These are phyloP conservation scores for Clonostachys rhizophaga DNA, from an alignment of 2,329 filamentous ascomycete genomes.

Conservation along the genomic window DNA sequence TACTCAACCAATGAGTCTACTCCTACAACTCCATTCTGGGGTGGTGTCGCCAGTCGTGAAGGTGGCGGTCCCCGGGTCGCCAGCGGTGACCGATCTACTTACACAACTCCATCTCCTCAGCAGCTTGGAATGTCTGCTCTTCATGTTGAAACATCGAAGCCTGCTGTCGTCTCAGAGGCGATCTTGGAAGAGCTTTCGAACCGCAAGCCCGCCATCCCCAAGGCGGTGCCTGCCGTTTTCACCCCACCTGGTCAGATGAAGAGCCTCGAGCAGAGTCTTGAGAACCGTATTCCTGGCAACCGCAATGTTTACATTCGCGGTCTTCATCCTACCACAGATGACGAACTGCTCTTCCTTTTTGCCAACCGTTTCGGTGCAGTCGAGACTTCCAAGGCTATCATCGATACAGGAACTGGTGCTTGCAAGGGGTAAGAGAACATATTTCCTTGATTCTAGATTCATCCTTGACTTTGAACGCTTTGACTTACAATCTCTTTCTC, in stretches of 20 bases:
- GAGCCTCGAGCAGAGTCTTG: constrained; percentile 87
- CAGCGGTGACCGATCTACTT: constrained; percentile 57
- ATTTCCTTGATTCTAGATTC: constrained; percentile 1
- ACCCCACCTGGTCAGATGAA: constrained; percentile 82
- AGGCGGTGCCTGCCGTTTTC: constrained; percentile 84
- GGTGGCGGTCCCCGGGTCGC: constrained; percentile 51
- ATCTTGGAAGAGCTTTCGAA: constrained; percentile 62
- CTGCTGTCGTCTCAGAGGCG: constrained; percentile 33
- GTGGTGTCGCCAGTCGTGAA: constrained; percentile 52
- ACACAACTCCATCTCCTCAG: constrained; percentile 63
- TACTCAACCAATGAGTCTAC: constrained; percentile 66
- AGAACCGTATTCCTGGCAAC: constrained; percentile 87
- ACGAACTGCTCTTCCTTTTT: constrained; percentile 80
- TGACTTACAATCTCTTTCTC: background rate
- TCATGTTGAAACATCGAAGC: constrained; percentile 36
- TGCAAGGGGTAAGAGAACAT: constrained; percentile 78
- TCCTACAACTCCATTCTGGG: constrained; percentile 62
- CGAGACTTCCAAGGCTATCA: constrained; percentile 97
- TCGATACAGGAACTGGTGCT: constrained; percentile 85
- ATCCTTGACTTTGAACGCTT: background rate
- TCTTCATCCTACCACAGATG: constrained; percentile 90
- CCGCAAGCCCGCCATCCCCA: constrained; percentile 78
- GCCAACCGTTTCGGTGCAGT: constrained; percentile 87
- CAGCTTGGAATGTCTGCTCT: constrained; percentile 40
- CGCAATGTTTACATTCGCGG: constrained; percentile 98